These are phyloP conservation scores for Hypoxylon sp. DNA, from an alignment of 2,329 filamentous ascomycete genomes.

Conservation along the genomic window DNA sequence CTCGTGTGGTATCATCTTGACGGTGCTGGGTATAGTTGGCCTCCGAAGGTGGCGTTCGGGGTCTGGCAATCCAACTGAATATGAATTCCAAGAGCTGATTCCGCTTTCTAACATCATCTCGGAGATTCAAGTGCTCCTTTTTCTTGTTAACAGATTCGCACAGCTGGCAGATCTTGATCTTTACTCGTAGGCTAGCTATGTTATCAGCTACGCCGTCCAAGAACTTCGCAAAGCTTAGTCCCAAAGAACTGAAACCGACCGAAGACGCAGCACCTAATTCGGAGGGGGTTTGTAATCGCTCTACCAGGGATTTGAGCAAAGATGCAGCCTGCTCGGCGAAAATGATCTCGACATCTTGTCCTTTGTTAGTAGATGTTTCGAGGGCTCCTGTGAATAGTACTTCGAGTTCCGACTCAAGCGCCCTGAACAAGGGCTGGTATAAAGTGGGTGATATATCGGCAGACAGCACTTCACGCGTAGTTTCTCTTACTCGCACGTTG, in stretches of 20 bases:
- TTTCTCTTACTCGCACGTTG: slow-evolving; percentile 73
- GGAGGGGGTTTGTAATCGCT: slow-evolving; percentile 71
- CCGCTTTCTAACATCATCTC: slow-evolving; percentile 75
- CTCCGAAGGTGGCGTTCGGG: slow-evolving; percentile 63
- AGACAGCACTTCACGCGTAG: slow-evolving; percentile 73
- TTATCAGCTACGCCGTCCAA: slow-evolving; percentile 69
- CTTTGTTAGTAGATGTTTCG: slow-evolving; percentile 62
- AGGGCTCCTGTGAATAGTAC: slow-evolving; percentile 69
- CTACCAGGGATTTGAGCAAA: slow-evolving; percentile 71
- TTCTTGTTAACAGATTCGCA: slow-evolving; percentile 73
- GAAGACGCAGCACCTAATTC: slow-evolving; percentile 72
- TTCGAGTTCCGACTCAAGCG: slow-evolving; percentile 73
- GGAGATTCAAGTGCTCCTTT: slow-evolving; percentile 75
- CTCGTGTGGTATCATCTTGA: slow-evolving; percentile 66
- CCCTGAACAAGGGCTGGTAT: slow-evolving; percentile 72
- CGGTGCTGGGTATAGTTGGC: slow-evolving; percentile 56
- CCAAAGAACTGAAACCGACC: slow-evolving; percentile 72
- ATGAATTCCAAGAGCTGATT: slow-evolving; percentile 77
- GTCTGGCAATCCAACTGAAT: slow-evolving; percentile 75
- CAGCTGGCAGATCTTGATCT: slow-evolving; percentile 76
- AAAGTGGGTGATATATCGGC: slow-evolving; percentile 72
- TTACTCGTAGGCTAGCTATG: slow-evolving; percentile 68
- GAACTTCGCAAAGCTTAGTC: slow-evolving; percentile 75
- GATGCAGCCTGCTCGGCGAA: slow-evolving; percentile 77
- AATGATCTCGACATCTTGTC: slow-evolving; percentile 69